Evolutionary conservation across 371 early-diverging fungal genomes (phyloP), one percentile per base, ranked within the genome.

Genomic region (Syncephalis plumigaleata): DNA sequence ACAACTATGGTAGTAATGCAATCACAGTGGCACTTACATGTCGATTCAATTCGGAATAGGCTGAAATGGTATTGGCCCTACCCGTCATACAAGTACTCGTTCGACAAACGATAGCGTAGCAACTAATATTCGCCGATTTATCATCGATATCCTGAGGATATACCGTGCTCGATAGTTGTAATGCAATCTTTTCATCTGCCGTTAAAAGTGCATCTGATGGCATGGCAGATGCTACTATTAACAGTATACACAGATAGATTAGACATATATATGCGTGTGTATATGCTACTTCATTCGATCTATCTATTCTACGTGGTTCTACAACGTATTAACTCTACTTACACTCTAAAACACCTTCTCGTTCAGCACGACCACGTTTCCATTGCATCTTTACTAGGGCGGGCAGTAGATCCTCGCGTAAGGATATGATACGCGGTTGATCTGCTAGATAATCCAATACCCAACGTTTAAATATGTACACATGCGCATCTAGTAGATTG

Each of bases 401-500:
- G 5, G 89, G 92, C 42, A 95, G 63, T 39, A 91, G 63, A 57
- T 95, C 90, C 47, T 77, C 74, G 42, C 82, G 79, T 16, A 93
- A 64, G 51, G 85, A 87, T 13, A 71, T 65, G 21, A 89, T 70
- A 20, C 69, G 70, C 20, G 80, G 68, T 59, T 75, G 74, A 44
- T 68, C 71, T 1, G 60, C 68, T 16, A 91, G 54, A 50, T 85
- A 59, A 57, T 91, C 91, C 39, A 91, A 58, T 2, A 92, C 78
- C 92, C 92, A 92, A 42, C 73, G 68, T 52, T 87, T 83, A 61
- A 89, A 82, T 13, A 92, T 74, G 53, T 92, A 94, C 25, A 91
- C 51, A 51, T 91, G 95, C 4, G 85, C 85, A 63, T 91, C 90
- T 46, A 80, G 77, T 49, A 88, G 61, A 45, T 77, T 70, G 17